Evolutionary conservation across 2,329 filamentous ascomycete species (phyloP).

Genomic region (Capronia epimyces): DNA sequence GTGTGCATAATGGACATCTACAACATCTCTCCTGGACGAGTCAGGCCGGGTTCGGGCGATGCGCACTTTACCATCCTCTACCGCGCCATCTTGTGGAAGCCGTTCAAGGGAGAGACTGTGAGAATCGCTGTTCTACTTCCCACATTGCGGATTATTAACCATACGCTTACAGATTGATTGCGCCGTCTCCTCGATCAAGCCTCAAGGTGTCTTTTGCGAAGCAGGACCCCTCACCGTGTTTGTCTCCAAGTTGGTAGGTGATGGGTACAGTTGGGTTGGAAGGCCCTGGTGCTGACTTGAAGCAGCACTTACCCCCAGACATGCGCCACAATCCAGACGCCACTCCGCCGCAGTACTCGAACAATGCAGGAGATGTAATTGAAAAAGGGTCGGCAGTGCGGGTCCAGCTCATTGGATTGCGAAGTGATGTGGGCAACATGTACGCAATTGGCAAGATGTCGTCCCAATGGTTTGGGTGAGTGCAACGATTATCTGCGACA

Average conservation of each 20-base stretch:
- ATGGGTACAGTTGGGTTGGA: conserved; percentile 12
- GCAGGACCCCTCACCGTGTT: conserved; percentile 47
- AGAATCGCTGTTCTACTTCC: neutral
- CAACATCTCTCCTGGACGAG: conserved; percentile 87
- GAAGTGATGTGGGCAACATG: conserved; percentile 90
- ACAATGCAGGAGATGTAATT: conserved; percentile 83
- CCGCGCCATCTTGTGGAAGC: conserved; percentile 93
- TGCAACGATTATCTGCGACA: conserved; percentile 1
- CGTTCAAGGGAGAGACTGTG: conserved; percentile 96
- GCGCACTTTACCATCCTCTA: conserved; percentile 95
- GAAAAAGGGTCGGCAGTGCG: conserved; percentile 90
- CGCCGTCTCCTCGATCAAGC: conserved; percentile 84
- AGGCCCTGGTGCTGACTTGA: conserved; percentile 10
- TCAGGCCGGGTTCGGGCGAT: conserved; percentile 83
- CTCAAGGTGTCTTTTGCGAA: conserved; percentile 69
- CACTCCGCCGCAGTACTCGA: conserved; percentile 92
- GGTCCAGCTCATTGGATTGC: conserved; percentile 87
- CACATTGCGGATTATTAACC: conserved; percentile 4
- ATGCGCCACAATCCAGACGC: conserved; percentile 94
- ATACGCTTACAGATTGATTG: conserved; percentile 68
- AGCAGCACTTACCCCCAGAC: conserved; percentile 66
- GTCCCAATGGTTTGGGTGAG: conserved; percentile 54
- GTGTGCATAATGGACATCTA: conserved; percentile 97
- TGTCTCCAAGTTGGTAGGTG: conserved; percentile 43
- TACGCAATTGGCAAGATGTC: conserved; percentile 98